phyloP scores from a whole-genome alignment of 1,284 basidiomycete genomes.

The Coriolopsis trogii region DNA sequence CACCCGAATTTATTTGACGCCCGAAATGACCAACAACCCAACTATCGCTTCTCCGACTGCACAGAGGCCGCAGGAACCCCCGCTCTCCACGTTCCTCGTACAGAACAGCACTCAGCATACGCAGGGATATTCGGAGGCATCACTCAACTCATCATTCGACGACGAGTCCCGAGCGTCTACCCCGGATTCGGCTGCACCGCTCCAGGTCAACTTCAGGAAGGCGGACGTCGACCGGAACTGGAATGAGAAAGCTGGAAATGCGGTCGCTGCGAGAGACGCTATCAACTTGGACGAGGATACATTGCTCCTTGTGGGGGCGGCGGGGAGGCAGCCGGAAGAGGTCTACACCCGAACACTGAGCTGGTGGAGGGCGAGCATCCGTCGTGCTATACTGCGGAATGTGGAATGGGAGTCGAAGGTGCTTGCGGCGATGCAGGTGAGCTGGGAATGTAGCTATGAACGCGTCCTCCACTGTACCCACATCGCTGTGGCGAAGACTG shows the following conservation, averaged over 20 bases:
- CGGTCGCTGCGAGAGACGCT: not conserved
- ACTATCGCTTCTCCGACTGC: slow-evolving; percentile 13
- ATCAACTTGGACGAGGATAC: slow-evolving; percentile 7
- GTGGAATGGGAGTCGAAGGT: slow-evolving; percentile 68
- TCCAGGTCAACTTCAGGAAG: slow-evolving; percentile 11
- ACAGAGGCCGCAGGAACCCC: slow-evolving; percentile 6
- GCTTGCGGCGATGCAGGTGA: slow-evolving; percentile 75
- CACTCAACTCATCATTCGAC: slow-evolving; percentile 6
- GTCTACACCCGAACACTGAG: slow-evolving; percentile 70
- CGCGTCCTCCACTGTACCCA: too few species aligned
- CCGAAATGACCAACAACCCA: slow-evolving; percentile 14
- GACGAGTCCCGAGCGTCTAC: slow-evolving; percentile 21
- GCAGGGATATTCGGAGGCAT: slow-evolving; percentile 5
- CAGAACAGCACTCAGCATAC: not conserved
- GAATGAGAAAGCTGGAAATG: slow-evolving; percentile 15
- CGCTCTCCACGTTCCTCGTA: slow-evolving; percentile 1
- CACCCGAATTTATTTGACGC: not conserved
- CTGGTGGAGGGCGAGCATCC: slow-evolving; percentile 69
- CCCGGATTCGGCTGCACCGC: slow-evolving; percentile 14
- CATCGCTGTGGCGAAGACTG: too few species aligned
- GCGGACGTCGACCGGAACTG: slow-evolving; percentile 8
- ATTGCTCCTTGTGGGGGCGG: slow-evolving; percentile 26
- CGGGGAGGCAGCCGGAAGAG: slow-evolving; percentile 45
- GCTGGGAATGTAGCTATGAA: too few species aligned
- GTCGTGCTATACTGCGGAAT: slow-evolving; percentile 58